Evolutionary conservation across 1,284 basidiomycete species (phyloP), one percentile per base, ranked within the genome.

Genomic region (Athelia psychrophila): DNA sequence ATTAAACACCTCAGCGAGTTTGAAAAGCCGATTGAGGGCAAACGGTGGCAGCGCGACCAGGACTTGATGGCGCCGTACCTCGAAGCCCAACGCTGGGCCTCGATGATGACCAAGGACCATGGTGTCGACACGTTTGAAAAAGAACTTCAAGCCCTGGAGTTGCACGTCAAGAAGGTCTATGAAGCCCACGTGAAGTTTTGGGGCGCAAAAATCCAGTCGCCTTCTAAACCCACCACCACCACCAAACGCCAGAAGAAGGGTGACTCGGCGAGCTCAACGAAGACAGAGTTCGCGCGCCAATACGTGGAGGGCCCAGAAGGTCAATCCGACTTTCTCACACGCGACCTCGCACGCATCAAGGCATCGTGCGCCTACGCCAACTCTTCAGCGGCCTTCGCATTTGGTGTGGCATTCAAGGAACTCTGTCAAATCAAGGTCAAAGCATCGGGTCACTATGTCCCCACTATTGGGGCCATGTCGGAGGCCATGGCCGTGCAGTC

Each of bases 381-480:
- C 49, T 1, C 22, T 55, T 0, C 32, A 9, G 44, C 5, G 16
- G 4, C 22, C 0, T 81, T 83, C 50, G 77, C 63, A 0, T 80
- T 81, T 55, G 52, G 54, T 1, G 69, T 81, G 22, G 80, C 80
- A 0, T 81, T 78, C 50, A 58, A 54, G 16, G 67, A 70, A 1
- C 51, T 83, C 2, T 81, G 78, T 53, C 46, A 50, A 8, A 76
- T 83, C 65, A 83, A 84, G 60, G 77, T 75, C 0, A 60, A 64
- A 5, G 59, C 66, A 5, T 57, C 61, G 13, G 73, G 76, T n/a
- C 44, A 46, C 24, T 42, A 42, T 23, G 22, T 24, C 23, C 25
- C 38, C 9, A 42, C 10, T 30, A 57, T 16, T 47, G 20, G 38
- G 8, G n/a, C n/a, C 60, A 15, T 50, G 66, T n/a, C 44, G 9